phyloP scores from a whole-genome alignment of 352 stramenopile genomes.

The Globisporangium nagaii region DNA sequence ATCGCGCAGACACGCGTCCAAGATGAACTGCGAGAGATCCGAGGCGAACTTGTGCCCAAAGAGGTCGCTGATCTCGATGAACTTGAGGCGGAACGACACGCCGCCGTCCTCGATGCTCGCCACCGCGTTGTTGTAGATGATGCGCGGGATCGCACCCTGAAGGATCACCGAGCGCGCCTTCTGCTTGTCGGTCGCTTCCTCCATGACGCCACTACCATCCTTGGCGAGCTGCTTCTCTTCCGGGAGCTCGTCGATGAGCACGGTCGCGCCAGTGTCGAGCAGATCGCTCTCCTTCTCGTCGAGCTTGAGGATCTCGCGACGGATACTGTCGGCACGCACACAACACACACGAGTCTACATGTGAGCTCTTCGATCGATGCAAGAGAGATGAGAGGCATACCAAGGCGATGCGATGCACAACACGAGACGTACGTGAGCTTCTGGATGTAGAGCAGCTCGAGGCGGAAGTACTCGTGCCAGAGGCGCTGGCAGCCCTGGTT shows the following conservation, averaged over 20 bases:
- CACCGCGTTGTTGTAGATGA: slow-evolving; percentile 77
- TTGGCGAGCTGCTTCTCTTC: slow-evolving; percentile 40
- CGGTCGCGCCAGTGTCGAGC: slow-evolving; percentile 23
- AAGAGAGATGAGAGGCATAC: neutral
- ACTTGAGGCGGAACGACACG: slow-evolving; percentile 67
- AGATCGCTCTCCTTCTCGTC: slow-evolving; percentile 28
- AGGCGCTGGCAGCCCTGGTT: slow-evolving; percentile 77
- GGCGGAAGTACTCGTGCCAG: slow-evolving; percentile 89
- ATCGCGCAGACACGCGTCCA: slow-evolving; percentile 49
- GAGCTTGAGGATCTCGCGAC: slow-evolving; percentile 72
- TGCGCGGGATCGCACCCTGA: slow-evolving; percentile 77
- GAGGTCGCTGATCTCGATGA: slow-evolving; percentile 73
- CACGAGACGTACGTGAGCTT: slow-evolving; percentile 71
- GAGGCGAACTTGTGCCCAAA: slow-evolving; percentile 55
- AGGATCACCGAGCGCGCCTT: slow-evolving; percentile 64
- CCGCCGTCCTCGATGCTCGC: slow-evolving; percentile 51
- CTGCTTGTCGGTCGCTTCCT: slow-evolving; percentile 42
- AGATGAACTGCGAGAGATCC: slow-evolving; percentile 64
- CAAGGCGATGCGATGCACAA: too few species aligned
- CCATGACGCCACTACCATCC: slow-evolving; percentile 16
- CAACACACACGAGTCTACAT: neutral
- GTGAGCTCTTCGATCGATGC: too few species aligned
- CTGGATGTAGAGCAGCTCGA: slow-evolving; percentile 89
- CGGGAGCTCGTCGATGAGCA: slow-evolving; percentile 53
- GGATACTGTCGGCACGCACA: slow-evolving; percentile 43